These are phyloP conservation scores for Amanita muscaria DNA, from an alignment of 768 basidiomycete genomes.

Conservation along the genomic window DNA sequence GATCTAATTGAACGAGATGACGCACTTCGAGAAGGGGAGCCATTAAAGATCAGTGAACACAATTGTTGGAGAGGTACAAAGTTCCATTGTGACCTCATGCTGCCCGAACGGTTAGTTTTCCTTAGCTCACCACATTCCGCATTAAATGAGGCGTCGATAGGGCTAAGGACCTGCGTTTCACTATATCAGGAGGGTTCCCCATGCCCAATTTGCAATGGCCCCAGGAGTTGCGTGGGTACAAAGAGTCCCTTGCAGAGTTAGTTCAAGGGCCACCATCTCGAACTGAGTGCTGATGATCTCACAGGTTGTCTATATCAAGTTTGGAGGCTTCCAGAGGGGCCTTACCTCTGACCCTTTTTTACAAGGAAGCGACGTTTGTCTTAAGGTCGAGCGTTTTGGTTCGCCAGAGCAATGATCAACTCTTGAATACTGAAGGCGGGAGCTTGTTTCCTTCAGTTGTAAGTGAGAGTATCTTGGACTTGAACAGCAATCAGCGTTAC, in stretches of 20 bases:
- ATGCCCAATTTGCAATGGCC: constrained; percentile 10
- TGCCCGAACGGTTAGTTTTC: constrained; percentile 16
- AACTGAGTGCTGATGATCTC: not conserved
- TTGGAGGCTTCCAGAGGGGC: constrained; percentile 2
- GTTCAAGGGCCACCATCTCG: not conserved
- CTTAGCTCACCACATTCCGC: not conserved
- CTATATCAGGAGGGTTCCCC: not conserved
- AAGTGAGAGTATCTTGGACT: constrained; percentile 11
- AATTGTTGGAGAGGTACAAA: constrained; percentile 9
- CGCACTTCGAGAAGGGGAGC: not conserved
- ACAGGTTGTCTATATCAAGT: constrained; percentile 2
- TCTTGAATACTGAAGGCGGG: not conserved
- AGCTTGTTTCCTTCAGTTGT: not conserved
- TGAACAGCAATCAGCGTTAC: constrained; percentile 9
- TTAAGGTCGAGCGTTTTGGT: constrained; percentile 2
- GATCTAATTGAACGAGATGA: not conserved
- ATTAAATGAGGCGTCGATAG: not conserved
- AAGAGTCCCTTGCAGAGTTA: not conserved
- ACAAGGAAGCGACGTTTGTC: not conserved
- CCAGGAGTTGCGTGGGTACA: constrained; percentile 4
- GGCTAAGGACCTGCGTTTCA: constrained; percentile 3
- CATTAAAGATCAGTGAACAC: not conserved
- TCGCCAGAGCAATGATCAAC: constrained; percentile 1
- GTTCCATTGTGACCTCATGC: constrained; percentile 11
- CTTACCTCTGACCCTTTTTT: not conserved